Percentiles rank a stretch among this genome's conserved stretches.
phyloP scores from a whole-genome alignment of 257 asterid species.

The Solanum corneliomulleri region DNA sequence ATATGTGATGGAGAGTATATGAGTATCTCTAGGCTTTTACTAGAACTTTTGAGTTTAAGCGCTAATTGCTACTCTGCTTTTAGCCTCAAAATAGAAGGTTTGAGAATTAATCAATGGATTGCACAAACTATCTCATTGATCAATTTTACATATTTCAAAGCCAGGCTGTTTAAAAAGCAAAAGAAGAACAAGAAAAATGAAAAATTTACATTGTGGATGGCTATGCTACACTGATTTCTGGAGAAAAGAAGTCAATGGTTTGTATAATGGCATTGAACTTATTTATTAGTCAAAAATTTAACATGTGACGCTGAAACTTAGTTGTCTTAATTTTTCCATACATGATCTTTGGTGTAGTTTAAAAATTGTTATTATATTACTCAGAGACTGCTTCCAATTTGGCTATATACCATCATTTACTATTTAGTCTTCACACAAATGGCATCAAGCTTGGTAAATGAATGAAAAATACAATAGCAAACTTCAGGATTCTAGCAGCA shows the following conservation, averaged over 20 bases:
- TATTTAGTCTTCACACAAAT: conserved; percentile 85
- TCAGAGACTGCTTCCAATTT: conserved; percentile 17
- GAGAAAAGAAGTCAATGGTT: neutral
- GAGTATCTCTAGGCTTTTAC: neutral
- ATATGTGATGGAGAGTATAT: neutral
- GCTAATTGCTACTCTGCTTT: neutral
- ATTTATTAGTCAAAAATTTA: neutral
- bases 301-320: neutral
- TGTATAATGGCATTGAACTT: neutral
- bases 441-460: conserved; percentile 56
- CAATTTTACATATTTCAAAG: neutral
- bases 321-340: neutral
- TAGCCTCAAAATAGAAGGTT: neutral
- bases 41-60: neutral
- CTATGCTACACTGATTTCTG: neutral
- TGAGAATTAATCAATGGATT: neutral
- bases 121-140: neutral
- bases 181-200: neutral
- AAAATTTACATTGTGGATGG: neutral
- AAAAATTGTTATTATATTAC: neutral
- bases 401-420: conserved; percentile 88
- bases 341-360: neutral
- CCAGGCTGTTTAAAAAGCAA: neutral
- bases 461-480: conserved; percentile 18
- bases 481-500: conserved; percentile 72